phyloP scores from a whole-genome alignment of 306 rosid genomes.

The Malus domestica region ASM211411v1 NC_041793.1:3195501-3196000 shows the following conservation, averaged over 20 bases:
- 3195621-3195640: neutral
- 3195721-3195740: neutral
- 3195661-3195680: neutral
- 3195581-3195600: too few species aligned
- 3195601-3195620: too few species aligned
- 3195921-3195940: slow-evolving; percentile 31
- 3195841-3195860: slow-evolving; percentile 11
- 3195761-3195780: neutral
- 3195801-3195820: neutral
- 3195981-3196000: too few species aligned
- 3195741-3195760: neutral
- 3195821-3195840: neutral
- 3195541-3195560: too few species aligned
- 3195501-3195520: too few species aligned
- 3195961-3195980: too few species aligned
- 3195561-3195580: too few species aligned
- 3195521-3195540: too few species aligned
- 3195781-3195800: neutral
- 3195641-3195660: neutral
- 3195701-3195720: neutral
- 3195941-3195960: neutral
- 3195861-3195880: slow-evolving; percentile 36
- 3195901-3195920: slow-evolving; percentile 30
- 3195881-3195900: slow-evolving; percentile 37
- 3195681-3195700: neutral